A percentile compares a stretch with the other conserved stretches of the same genome.
phyloP scores from a whole-genome alignment of 73 alveolate genomes.

The Paramecium primaurelia region DNA sequence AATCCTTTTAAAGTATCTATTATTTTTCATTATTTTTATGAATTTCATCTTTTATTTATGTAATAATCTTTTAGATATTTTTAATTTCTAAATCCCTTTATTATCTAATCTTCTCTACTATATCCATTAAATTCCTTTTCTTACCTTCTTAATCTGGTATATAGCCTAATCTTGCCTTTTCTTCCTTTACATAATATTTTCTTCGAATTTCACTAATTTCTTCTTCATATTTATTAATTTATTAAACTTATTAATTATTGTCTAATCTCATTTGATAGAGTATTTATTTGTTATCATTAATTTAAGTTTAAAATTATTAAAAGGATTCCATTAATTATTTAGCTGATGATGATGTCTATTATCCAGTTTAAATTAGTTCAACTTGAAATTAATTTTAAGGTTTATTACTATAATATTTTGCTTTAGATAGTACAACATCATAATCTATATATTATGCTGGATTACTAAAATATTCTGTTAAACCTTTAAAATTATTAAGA shows the following conservation, averaged over 20 bases:
- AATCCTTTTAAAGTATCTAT: background rate
- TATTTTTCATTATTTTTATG: conserved; percentile 26
- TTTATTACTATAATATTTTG: conserved; percentile 12
- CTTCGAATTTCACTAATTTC: conserved; percentile 25
- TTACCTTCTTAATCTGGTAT: conserved; percentile 14
- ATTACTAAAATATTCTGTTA: conserved; percentile 35
- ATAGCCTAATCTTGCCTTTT: conserved; percentile 17
- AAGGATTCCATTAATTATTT: background rate
- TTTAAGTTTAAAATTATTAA: background rate
- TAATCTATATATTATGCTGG: conserved; percentile 45
- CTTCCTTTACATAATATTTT: conserved; percentile 20
- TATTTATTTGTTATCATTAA: background rate
- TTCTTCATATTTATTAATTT: background rate
- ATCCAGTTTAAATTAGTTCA: background rate
- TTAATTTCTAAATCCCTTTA: background rate
- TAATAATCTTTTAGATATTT: background rate
- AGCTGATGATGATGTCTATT: conserved; percentile 4
- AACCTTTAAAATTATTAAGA: conserved; percentile 43
- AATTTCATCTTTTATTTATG: background rate
- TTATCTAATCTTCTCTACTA: background rate
- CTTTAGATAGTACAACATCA: conserved; percentile 13
- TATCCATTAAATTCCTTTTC: conserved; percentile 34
- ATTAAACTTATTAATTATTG: background rate
- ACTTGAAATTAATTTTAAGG: background rate
- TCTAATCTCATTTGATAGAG: conserved; percentile 28